Percentiles rank a stretch among this genome's conserved stretches.
Evolutionary conservation across 345 rosid genomes (phyloP).

Genomic region (Gossypium mustelinum): DNA sequence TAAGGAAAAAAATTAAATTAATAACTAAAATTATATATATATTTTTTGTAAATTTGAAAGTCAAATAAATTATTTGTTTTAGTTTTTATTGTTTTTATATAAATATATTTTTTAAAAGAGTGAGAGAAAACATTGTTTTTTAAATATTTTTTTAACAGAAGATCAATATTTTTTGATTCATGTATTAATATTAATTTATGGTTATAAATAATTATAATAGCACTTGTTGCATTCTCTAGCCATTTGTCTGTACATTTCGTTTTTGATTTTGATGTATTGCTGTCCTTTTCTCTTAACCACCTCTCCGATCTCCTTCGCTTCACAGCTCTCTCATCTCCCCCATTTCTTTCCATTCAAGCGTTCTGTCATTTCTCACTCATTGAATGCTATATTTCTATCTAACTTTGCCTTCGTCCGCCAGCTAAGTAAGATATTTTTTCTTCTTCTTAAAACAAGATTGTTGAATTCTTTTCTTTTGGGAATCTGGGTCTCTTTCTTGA

Average conservation of each 20-base stretch:
- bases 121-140: too few species aligned
- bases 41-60: too few species aligned
- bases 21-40: too few species aligned
- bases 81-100: too few species aligned
- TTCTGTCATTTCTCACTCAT: slow-evolving; percentile 1
- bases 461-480: neutral
- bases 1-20: too few species aligned
- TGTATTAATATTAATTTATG: too few species aligned
- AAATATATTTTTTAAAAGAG: too few species aligned
- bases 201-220: too few species aligned
- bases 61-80: too few species aligned
- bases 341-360: slow-evolving; percentile 2
- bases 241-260: neutral
- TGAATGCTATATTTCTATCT: neutral
- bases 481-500: slow-evolving; percentile 6
- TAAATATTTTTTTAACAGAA: too few species aligned
- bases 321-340: neutral
- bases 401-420: slow-evolving; percentile 5
- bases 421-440: neutral
- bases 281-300: slow-evolving; percentile 10
- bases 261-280: neutral
- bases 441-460: neutral
- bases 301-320: slow-evolving; percentile 11
- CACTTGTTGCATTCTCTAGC: too few species aligned
- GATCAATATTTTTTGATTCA: too few species aligned